Evolutionary conservation across 139 green algal species (phyloP).

Genomic region (Pedinophyceae sp.): DNA sequence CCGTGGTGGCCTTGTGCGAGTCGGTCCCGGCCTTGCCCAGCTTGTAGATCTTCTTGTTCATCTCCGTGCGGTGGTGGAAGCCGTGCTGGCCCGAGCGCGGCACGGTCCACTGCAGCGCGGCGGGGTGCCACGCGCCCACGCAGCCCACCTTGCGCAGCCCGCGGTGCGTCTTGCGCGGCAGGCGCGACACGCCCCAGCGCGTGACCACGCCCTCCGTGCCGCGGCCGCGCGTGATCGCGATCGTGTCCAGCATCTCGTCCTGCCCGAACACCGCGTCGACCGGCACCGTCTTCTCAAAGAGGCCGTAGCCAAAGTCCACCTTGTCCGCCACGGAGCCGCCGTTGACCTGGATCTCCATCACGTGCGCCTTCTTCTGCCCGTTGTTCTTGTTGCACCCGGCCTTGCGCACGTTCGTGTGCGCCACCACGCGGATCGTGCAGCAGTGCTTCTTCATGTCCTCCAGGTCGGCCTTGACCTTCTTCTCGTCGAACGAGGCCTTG

Average conservation of each 20-base stretch:
- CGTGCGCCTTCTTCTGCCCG: slow-evolving; percentile 93
- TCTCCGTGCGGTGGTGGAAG: slow-evolving; percentile 97
- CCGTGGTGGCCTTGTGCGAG: slow-evolving; percentile 69
- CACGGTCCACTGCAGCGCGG: slow-evolving; percentile 90
- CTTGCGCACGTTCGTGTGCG: slow-evolving; percentile 75
- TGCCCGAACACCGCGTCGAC: slow-evolving; percentile 73
- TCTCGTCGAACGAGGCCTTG: slow-evolving; percentile 88
- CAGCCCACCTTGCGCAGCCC: slow-evolving; percentile 97
- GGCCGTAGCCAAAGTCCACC: slow-evolving; percentile 84
- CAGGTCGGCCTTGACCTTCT: slow-evolving; percentile 82
- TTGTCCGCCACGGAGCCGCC: slow-evolving; percentile 78
- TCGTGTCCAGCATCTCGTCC: slow-evolving; percentile 98
- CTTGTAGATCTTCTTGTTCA: slow-evolving; percentile 99
- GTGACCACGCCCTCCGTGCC: slow-evolving; percentile 95
- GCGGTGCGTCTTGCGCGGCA: slow-evolving; percentile 98
- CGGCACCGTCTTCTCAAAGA: slow-evolving; percentile 79
- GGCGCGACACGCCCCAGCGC: slow-evolving; percentile 92
- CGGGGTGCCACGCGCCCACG: slow-evolving; percentile 97
- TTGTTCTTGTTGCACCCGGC: slow-evolving; percentile 45
- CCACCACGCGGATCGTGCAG: slow-evolving; percentile 70
- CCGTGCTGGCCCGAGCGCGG: slow-evolving; percentile 87
- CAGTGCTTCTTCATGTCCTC: slow-evolving; percentile 91
- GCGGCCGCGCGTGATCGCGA: slow-evolving; percentile 87
- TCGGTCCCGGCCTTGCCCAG: slow-evolving; percentile 88
- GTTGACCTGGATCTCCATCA: slow-evolving; percentile 98